A percentile compares a stretch with the other conserved stretches of the same genome.
Evolutionary conservation across 2,329 filamentous ascomycete species (phyloP).

Genomic region (Aureobasidium sp.): DNA sequence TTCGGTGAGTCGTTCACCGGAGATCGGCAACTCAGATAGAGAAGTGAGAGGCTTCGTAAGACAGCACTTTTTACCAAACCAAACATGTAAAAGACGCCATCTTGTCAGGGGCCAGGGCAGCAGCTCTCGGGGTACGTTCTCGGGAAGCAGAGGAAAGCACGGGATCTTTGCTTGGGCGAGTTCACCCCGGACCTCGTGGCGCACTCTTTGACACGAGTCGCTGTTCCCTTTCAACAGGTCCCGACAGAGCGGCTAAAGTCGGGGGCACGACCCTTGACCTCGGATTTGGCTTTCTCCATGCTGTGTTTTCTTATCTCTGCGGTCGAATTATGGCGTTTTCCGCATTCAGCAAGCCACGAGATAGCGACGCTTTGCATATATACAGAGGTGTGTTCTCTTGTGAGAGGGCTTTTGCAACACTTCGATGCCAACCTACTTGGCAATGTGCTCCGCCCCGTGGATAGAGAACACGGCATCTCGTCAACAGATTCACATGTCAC

Average conservation of each 20-base stretch:
- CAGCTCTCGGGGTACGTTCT: background rate
- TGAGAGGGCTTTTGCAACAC: background rate
- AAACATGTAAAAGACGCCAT: background rate
- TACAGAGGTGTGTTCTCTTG: background rate
- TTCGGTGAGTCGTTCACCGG: background rate
- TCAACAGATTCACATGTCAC: conserved; percentile 9
- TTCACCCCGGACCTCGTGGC: conserved; percentile 1
- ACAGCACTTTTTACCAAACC: background rate
- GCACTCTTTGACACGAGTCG: background rate
- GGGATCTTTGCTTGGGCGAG: background rate
- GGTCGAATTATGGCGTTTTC: background rate
- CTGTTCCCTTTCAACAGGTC: background rate
- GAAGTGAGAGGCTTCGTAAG: background rate
- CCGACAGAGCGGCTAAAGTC: conserved; percentile 1
- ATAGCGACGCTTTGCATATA: background rate
- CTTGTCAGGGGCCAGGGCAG: background rate
- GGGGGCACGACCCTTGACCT: background rate
- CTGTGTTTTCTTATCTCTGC: background rate
- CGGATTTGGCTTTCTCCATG: background rate
- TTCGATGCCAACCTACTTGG: conserved; percentile 1
- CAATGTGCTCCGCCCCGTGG: background rate
- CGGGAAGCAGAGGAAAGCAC: background rate
- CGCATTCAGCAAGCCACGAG: background rate
- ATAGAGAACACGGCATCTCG: conserved; percentile 1
- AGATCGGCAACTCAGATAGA: background rate